Evolutionary conservation across 108 stramenopile genomes (phyloP).

Genomic region (Epithemia pelagica): DNA sequence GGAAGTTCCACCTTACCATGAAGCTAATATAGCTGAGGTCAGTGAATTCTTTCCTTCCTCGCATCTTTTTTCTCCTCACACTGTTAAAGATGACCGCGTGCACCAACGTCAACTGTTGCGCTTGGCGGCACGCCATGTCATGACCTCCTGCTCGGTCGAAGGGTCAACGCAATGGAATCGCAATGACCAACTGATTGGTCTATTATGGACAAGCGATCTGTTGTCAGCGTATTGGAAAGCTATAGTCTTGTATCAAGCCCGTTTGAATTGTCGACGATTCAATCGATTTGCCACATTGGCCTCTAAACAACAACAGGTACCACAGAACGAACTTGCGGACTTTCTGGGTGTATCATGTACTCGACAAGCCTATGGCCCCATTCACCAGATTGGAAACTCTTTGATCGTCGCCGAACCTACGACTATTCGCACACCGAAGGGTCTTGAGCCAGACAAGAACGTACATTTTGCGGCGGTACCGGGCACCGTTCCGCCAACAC

Average conservation of each 20-base stretch:
- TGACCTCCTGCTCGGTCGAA: no score
- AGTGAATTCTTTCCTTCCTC: not conserved
- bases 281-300: not conserved
- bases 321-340: not conserved
- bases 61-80: not conserved
- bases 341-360: not conserved
- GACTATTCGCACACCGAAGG: not conserved
- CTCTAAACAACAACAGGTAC: not conserved
- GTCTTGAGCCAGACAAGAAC: not conserved
- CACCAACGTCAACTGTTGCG: slow-evolving; percentile 8
- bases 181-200: not conserved
- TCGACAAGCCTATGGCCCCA: not conserved
- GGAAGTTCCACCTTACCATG: no score
- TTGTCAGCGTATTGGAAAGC: not conserved
- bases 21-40: no score
- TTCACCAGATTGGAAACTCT: not conserved
- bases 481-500: slow-evolving; percentile 30
- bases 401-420: not conserved
- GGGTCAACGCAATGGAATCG: not conserved
- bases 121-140: not conserved
- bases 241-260: slow-evolving; percentile 5
- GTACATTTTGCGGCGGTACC: not conserved
- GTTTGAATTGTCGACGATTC: slow-evolving; percentile 7
- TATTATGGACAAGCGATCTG: not conserved
- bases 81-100: not conserved